A percentile compares a stretch with the other conserved stretches of the same genome.
Conservation (phyloP, 306 rosid genomes). For the Cyamopsis tetragonoloba region DNA sequence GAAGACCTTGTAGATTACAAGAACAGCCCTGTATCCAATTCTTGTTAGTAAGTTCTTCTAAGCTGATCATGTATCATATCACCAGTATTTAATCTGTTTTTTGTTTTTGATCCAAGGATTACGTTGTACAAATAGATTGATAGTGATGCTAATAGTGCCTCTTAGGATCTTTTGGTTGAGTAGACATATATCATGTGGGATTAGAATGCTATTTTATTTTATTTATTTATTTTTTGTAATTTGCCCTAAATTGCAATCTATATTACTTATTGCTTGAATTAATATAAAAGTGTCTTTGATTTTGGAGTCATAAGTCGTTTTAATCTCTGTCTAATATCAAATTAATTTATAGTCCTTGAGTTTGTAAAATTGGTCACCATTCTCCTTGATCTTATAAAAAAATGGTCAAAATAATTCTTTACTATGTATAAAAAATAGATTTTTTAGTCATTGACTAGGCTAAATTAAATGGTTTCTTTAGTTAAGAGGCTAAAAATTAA, state of each 20-base stretch:
- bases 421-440: too few relatives aligned
- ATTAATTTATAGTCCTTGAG: too few relatives aligned
- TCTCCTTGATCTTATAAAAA: too few relatives aligned
- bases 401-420: too few relatives aligned
- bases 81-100: background rate
- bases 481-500: too few relatives aligned
- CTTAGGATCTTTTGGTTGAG: background rate
- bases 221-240: background rate
- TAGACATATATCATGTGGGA: background rate
- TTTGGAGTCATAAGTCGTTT: too few relatives aligned
- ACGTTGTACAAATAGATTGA: slow-evolving; percentile 39
- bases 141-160: background rate
- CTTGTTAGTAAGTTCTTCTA: slow-evolving; percentile 17
- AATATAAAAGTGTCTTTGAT: too few relatives aligned
- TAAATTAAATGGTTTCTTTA: too few relatives aligned
- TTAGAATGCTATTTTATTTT: background rate
- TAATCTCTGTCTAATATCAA: too few relatives aligned
- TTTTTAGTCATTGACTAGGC: too few relatives aligned
- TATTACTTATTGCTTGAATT: background rate
- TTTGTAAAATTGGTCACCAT: too few relatives aligned
- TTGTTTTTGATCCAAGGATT: slow-evolving; percentile 4
- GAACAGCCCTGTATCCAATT: background rate
- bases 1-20: slow-evolving; percentile 37
- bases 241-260: background rate
- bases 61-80: background rate